A percentile compares a stretch with the other conserved stretches of the same genome.
Conservation (phyloP, 1,284 basidiomycete species). For the Hemileccinum hortonii region DNA sequence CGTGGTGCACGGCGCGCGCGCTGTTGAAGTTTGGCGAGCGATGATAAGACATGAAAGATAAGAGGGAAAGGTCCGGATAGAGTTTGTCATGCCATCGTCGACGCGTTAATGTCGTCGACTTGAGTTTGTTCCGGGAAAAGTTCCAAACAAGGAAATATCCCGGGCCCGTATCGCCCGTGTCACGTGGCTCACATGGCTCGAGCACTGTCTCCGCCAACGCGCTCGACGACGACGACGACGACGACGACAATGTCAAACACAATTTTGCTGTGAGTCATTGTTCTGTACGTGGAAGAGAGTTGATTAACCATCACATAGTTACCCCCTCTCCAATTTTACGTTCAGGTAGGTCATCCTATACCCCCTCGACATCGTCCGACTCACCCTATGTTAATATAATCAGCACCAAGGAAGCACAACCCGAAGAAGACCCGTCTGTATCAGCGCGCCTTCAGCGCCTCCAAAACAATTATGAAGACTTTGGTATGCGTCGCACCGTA, state of each 20-base stretch:
- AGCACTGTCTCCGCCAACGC: constrained; percentile 13
- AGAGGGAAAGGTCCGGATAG: too few relatives aligned
- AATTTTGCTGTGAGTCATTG: constrained; percentile 62
- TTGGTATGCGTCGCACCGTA: constrained; percentile 90
- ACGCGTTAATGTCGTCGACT: neutral
- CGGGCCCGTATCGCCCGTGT: constrained; percentile 6
- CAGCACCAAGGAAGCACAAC: constrained; percentile 91
- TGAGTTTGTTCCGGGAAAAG: neutral
- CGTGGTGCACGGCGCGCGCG: constrained; percentile 2
- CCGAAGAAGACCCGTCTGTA: constrained; percentile 95
- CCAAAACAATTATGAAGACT: constrained; percentile 96
- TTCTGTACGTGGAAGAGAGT: neutral
- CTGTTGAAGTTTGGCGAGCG: neutral
- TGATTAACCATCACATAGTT: constrained; percentile 41
- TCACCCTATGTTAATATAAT: neutral
- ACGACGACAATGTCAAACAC: constrained; percentile 65
- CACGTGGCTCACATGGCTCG: constrained; percentile 16
- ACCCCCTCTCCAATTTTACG: constrained; percentile 85
- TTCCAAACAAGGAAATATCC: constrained; percentile 9
- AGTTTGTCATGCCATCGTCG: constrained; percentile 11
- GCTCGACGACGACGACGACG: constrained; percentile 20
- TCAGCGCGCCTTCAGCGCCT: constrained; percentile 84
- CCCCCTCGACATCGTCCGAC: neutral
- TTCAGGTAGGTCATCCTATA: constrained; percentile 55
- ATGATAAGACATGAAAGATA: constrained; percentile 13